phyloP scores from a whole-genome alignment of 2,329 filamentous ascomycete species.

The Pyricularia sp. region DNA sequence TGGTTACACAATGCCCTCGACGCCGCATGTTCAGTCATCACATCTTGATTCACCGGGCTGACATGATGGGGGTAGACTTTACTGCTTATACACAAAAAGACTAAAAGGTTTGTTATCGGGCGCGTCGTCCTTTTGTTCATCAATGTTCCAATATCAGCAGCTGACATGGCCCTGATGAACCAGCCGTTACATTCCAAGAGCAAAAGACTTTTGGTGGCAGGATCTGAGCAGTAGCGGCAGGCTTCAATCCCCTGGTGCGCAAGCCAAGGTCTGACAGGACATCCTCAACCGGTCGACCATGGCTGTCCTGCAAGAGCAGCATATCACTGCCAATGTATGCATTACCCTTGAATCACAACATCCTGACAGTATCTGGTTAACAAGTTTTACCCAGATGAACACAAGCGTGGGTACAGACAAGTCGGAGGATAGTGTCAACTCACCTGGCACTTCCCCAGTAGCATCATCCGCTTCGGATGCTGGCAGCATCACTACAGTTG shows the following conservation, averaged over 20 bases:
- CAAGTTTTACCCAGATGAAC: neutral
- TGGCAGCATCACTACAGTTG: neutral
- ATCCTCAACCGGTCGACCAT: conserved; percentile 22
- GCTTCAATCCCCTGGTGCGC: conserved; percentile 38
- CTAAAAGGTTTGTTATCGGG: neutral
- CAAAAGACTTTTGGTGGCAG: conserved; percentile 58
- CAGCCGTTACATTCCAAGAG: neutral
- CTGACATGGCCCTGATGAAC: neutral
- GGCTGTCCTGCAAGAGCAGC: no score
- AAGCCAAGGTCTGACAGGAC: conserved; percentile 47
- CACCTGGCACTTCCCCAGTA: neutral
- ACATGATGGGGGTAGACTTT: neutral
- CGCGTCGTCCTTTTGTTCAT: neutral
- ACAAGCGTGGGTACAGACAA: neutral
- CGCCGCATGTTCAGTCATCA: neutral
- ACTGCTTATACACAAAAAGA: neutral
- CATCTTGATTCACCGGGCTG: neutral
- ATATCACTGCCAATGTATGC: neutral
- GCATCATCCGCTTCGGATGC: neutral
- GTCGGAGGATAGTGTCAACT: neutral
- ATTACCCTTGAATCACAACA: neutral
- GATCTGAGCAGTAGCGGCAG: conserved; percentile 51
- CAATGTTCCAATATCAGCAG: neutral
- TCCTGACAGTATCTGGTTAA: neutral
- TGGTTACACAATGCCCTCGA: neutral